phyloP scores from a whole-genome alignment of 768 basidiomycete genomes.

The Suillus americanus region DNA sequence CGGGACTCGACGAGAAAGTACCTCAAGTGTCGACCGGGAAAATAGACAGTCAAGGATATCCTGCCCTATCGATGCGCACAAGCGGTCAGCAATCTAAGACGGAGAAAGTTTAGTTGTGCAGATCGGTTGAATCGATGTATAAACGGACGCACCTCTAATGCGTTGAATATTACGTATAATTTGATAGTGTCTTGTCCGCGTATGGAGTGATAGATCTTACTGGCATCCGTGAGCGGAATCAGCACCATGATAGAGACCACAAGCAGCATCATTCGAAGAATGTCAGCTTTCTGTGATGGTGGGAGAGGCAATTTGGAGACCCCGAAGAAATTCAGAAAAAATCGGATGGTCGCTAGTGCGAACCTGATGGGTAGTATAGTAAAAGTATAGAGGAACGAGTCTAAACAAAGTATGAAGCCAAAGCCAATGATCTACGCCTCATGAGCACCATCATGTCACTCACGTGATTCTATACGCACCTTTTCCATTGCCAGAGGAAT shows the following conservation, averaged over 20 bases:
- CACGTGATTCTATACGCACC: conserved; percentile 41
- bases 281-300: conserved; percentile 89
- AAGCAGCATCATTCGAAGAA: conserved; percentile 80
- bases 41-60: conserved; percentile 96
- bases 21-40: conserved; percentile 85
- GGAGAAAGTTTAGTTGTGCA: neutral
- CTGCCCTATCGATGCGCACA: conserved; percentile 96
- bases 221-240: conserved; percentile 85
- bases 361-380: conserved; percentile 95
- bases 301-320: conserved; percentile 60
- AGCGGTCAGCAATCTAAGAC: conserved; percentile 83
- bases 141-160: conserved; percentile 76
- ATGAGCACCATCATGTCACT: conserved; percentile 8
- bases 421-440: conserved; percentile 77
- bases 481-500: conserved; percentile 95
- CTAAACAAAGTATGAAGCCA: conserved; percentile 90
- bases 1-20: conserved; percentile 59
- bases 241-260: conserved; percentile 72
- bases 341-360: conserved; percentile 58
- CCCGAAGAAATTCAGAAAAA: conserved; percentile 49
- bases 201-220: conserved; percentile 97
- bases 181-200: conserved; percentile 99
- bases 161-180: conserved; percentile 98
- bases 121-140: neutral
- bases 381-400: conserved; percentile 97